These are phyloP conservation scores for Nicotiana paniculata DNA, from an alignment of 257 asterid genomes.

Conservation along the genomic window DNA sequence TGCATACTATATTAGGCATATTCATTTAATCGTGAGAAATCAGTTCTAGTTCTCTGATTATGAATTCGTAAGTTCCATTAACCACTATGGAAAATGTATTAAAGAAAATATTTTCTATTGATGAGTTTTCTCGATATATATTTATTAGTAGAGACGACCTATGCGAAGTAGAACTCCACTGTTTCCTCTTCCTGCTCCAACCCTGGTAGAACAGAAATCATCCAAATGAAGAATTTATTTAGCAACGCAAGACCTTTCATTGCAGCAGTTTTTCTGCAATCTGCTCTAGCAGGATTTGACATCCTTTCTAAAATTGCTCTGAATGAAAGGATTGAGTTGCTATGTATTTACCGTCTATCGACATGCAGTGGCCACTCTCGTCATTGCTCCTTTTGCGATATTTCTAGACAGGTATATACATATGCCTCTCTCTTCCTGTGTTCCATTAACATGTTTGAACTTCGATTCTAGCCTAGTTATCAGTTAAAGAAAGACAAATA, in stretches of 20 bases:
- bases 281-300: constrained; percentile 90
- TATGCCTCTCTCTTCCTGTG: background rate
- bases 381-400: constrained; percentile 82
- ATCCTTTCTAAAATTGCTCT: constrained; percentile 75
- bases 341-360: constrained; percentile 84
- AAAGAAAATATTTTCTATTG: too few species aligned
- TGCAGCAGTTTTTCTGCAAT: constrained; percentile 70
- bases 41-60: too few species aligned
- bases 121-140: too few species aligned
- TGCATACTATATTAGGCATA: too few species aligned
- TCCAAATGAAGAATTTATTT: too few species aligned
- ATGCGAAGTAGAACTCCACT: too few species aligned
- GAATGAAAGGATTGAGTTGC: constrained; percentile 86
- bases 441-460: background rate
- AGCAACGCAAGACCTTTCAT: constrained; percentile 48
- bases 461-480: background rate
- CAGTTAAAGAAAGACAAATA: background rate
- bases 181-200: too few species aligned
- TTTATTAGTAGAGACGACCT: too few species aligned
- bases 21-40: too few species aligned
- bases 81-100: too few species aligned
- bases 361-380: constrained; percentile 67
- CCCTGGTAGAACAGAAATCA: too few species aligned
- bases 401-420: constrained; percentile 55
- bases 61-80: too few species aligned